phyloP scores from a whole-genome alignment of 2,329 filamentous ascomycete genomes.

The Penicillium oxalicum region DNA sequence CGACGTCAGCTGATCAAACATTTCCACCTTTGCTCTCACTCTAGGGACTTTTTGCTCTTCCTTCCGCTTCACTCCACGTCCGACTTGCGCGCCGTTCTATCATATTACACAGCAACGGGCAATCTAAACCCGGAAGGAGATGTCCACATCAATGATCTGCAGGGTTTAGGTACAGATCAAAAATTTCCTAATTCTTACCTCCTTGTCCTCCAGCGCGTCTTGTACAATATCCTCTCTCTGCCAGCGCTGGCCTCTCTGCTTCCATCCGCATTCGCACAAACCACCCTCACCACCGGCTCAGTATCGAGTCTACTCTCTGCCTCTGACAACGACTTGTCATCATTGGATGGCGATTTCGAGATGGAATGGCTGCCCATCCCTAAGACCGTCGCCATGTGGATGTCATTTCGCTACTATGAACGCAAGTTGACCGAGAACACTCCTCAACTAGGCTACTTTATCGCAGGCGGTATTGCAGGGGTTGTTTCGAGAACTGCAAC shows the following conservation, averaged over 20 bases:
- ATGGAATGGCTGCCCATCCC: slow-evolving; percentile 40
- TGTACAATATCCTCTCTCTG: slow-evolving; percentile 33
- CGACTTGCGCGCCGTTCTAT: slow-evolving; percentile 74
- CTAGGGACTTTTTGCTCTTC: slow-evolving; percentile 87
- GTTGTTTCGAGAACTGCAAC: slow-evolving; percentile 93
- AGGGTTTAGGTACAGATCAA: slow-evolving; percentile 77
- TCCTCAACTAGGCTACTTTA: slow-evolving; percentile 75
- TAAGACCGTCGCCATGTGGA: slow-evolving; percentile 39
- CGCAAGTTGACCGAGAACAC: slow-evolving; percentile 43
- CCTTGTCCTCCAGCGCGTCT: slow-evolving; percentile 28
- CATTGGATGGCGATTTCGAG: slow-evolving; percentile 33
- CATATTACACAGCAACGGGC: slow-evolving; percentile 85
- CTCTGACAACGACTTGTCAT: slow-evolving; percentile 25
- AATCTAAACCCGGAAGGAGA: slow-evolving; percentile 91
- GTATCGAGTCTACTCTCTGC: slow-evolving; percentile 21
- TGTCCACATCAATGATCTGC: slow-evolving; percentile 84
- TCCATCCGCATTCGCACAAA: slow-evolving; percentile 31
- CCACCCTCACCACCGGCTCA: slow-evolving; percentile 13
- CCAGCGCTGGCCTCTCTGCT: slow-evolving; percentile 28
- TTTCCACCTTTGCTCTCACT: slow-evolving; percentile 4
- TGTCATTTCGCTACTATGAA: slow-evolving; percentile 41
- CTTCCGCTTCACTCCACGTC: slow-evolving; percentile 57
- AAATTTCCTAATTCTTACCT: slow-evolving; percentile 36
- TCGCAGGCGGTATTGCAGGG: slow-evolving; percentile 90
- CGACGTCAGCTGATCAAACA: slow-evolving; percentile 2